phyloP scores from a whole-genome alignment of 345 rosid species.

The Arabidopsis suecica region DNA sequence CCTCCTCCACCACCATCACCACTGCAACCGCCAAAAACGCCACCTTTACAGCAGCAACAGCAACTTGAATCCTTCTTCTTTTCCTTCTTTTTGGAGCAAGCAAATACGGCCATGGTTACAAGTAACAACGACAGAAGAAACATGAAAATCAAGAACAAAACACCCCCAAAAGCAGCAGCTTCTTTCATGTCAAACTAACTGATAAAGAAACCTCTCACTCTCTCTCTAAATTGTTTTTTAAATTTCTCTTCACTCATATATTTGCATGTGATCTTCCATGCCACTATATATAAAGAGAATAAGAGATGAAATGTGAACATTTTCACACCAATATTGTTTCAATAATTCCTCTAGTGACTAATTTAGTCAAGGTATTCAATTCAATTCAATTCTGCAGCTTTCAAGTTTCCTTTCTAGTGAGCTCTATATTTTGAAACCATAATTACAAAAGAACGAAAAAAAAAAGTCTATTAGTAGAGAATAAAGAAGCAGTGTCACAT shows the following conservation, averaged over 20 bases:
- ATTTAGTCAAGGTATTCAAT: neutral
- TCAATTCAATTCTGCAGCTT: conserved; percentile 30
- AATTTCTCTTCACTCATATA: conserved; percentile 1
- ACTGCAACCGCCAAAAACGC: neutral
- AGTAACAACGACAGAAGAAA: conserved; percentile 35
- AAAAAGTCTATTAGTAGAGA: neutral
- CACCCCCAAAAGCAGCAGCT: conserved; percentile 10
- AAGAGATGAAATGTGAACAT: conserved; percentile 2
- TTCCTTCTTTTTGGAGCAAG: conserved; percentile 2
- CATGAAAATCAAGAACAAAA: conserved; percentile 25
- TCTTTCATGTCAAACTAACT: conserved; percentile 12
- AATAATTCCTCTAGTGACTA: conserved; percentile 4
- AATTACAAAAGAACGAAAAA: conserved; percentile 13
- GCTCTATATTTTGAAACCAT: conserved; percentile 12
- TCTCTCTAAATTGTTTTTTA: neutral
- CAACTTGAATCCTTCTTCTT: neutral
- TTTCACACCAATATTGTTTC: neutral
- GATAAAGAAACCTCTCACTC: neutral
- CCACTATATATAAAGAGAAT: conserved; percentile 8
- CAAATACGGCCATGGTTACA: conserved; percentile 28
- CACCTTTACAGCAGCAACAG: neutral
- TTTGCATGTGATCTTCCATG: conserved; percentile 22
- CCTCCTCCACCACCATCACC: neutral
- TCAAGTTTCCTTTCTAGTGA: conserved; percentile 34
- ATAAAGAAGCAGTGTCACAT: conserved; percentile 31